Base-by-base conservation (phyloP, 2,329 filamentous ascomycete genomes). In the Colletotrichum neosansevieriae region DNA sequence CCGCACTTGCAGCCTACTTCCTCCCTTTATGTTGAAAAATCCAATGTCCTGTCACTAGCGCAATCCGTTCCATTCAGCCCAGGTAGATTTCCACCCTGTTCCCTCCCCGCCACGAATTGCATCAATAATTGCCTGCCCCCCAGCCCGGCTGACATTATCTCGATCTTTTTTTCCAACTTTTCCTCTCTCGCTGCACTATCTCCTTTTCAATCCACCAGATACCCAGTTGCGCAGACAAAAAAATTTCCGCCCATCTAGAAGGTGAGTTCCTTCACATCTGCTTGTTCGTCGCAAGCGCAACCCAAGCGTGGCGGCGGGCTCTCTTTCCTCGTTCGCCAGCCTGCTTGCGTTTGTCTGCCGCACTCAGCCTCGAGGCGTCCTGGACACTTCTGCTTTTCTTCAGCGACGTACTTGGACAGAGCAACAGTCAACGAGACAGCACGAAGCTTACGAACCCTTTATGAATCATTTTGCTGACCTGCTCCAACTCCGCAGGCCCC, bases 11-110 rank as follows among this genome's bases (percentile, higher is more conserved):
- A 64, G 64, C 64, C 64, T 67, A 59, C 50, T 63, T 24, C 54
- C 59, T 69, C 68, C 70, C 70, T 71, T 70, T 71, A 69, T 66
- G 66, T 49, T 71, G 64, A 66, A 71, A 71, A 69, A 67, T 50
- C 68, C 65, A 71, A 42, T 68, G 64, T 69, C 54, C 51, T 44
- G 62, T 66, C 40, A 32, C 56, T 63, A 64, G 64, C 61, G 63
- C 50, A 38, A 56, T 44, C 44, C 5, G 56, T 29, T 56, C 66
- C 66, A 59, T 63, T 57, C 59, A 67, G 59, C 38, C 59, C 45
- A 65, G 56, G 66, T 66, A 69, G 47, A 69, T 60, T 68, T 65
- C 38, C 65, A 68, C 60, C 65, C 29, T 68, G 32, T 51, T 54
- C 54, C 50, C 62, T 64, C 66, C 65, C 66, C 66, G 49, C 66